Evolutionary conservation across 2,329 filamentous ascomycete genomes (phyloP).

Genomic region (Neofusicoccum laricinum): DNA sequence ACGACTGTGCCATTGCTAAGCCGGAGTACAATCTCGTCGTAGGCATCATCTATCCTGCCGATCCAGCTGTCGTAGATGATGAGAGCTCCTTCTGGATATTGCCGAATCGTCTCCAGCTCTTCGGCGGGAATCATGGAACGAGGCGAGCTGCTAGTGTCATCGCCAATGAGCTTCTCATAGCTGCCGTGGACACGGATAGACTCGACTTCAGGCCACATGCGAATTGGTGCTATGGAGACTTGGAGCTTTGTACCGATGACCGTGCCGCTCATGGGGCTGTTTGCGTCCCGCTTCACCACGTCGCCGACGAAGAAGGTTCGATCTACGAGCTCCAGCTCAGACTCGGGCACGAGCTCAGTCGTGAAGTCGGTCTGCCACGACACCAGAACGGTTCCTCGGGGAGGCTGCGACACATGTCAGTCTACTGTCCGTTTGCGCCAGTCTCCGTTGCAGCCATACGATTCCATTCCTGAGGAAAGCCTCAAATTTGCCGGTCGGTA

Average conservation of each 20-base stretch:
- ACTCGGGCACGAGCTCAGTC: conserved; percentile 40
- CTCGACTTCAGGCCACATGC: conserved; percentile 18
- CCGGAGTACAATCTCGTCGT: conserved; percentile 50
- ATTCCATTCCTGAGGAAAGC: conserved; percentile 43
- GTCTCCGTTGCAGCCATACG: neutral
- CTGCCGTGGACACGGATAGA: conserved; percentile 21
- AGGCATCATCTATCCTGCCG: conserved; percentile 50
- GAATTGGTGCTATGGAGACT: conserved; percentile 43
- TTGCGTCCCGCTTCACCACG: conserved; percentile 50
- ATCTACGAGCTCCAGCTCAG: conserved; percentile 51
- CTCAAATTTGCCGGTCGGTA: conserved; percentile 32
- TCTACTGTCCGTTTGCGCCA: neutral
- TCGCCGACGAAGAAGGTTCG: conserved; percentile 55
- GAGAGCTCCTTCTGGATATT: conserved; percentile 50
- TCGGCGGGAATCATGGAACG: conserved; percentile 39
- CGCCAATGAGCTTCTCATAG: conserved; percentile 20
- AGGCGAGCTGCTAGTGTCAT: conserved; percentile 22
- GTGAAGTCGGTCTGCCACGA: conserved; percentile 44
- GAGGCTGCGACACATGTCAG: conserved; percentile 33
- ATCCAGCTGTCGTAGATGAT: conserved; percentile 57
- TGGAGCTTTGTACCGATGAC: conserved; percentile 48
- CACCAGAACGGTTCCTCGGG: conserved; percentile 51
- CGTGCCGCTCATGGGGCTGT: conserved; percentile 52
- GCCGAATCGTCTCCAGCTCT: conserved; percentile 46
- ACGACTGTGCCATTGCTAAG: conserved; percentile 55